Base-by-base conservation (phyloP, 2,329 filamentous ascomycete genomes). In the Fonsecaea erecta region DNA sequence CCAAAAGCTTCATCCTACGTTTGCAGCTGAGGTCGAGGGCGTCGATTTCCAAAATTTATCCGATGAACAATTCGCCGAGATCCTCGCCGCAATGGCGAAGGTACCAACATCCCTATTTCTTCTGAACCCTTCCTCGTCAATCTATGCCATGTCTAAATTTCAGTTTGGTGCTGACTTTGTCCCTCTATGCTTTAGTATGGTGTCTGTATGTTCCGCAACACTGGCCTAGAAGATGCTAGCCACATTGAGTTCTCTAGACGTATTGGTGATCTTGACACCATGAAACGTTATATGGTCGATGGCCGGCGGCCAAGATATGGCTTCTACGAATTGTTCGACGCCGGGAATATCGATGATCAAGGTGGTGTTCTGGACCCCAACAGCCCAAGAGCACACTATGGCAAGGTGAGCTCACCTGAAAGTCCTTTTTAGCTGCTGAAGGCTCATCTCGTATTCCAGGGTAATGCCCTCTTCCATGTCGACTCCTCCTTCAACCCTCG, bases 201-300 rank as follows among this genome's bases (percentile, higher is more conserved):
- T 24, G 80, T 85, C 18, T 75, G 78, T 46, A 79, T 85, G 21
- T 81, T 85, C 72, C 82, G 83, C 46, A 72, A 78, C n/a, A 84
- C 84, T 1, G 75, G 76, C n/a, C 75, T 87, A 8, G 76, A 80
- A 60, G 84, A 87, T 71, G 77, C 76, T 6, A 62, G 74, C 1
- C 85, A 87, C 69, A 78, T 87, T 46, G 74, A 74, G 7, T 84
- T 87, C 71, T 81, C 82, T n/a, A 69, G 71, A 1, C 77, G 75
- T 1, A 81, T 87, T 63, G 86, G 85, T n/a, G 82, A 84, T 16
- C 79, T 86, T 0, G 85, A 87, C 73, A 81, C 85, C 69, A 79
- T 85, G 48, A 78, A 73, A 18, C 82, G 81, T 0, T 86, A 83
- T 74, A 75, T 81, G n/a, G 74, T 73, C 1, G 77, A 65, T 26